phyloP scores from a whole-genome alignment of 176 grass and related monocot genomes.

The Musa beccarii region DNA sequence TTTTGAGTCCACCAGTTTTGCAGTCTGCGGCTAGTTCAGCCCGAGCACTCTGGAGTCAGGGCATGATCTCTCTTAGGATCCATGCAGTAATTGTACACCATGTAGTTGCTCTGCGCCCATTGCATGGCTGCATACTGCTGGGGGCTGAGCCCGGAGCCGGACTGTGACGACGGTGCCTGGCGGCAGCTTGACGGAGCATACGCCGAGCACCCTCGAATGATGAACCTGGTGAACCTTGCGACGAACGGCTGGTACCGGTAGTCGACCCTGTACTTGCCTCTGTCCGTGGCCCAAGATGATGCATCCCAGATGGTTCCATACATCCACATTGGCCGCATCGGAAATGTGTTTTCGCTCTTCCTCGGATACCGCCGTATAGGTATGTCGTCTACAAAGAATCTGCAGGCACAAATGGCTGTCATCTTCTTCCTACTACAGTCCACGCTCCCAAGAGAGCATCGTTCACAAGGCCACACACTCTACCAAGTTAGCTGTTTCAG shows the following conservation, averaged over 20 bases:
- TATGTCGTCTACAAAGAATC: constrained; percentile 12
- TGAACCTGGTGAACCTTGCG: constrained; percentile 5
- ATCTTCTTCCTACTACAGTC: neutral
- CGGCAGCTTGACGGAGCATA: neutral
- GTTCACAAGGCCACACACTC: neutral
- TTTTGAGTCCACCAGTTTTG: neutral
- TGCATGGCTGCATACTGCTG: constrained; percentile 1
- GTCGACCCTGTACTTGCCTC: constrained; percentile 11
- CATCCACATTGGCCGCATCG: constrained; percentile 10
- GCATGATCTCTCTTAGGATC: neutral
- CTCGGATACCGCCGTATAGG: constrained; percentile 8
- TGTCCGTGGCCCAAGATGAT: constrained; percentile 2
- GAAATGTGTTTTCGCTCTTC: neutral
- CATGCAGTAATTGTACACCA: constrained; percentile 7
- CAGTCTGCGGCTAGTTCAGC: neutral
- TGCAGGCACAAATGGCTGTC: neutral
- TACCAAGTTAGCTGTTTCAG: neutral
- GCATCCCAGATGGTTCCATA: constrained; percentile 11
- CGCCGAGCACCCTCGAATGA: constrained; percentile 4
- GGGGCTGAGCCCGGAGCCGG: neutral
- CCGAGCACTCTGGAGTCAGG: neutral
- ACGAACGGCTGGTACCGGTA: constrained; percentile 13
- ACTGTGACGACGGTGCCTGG: neutral
- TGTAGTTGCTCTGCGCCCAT: constrained; percentile 8
- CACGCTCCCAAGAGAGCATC: no score